Conservation (phyloP, 371 early-diverging fungal genomes). For the Mucor plumbeus region DNA sequence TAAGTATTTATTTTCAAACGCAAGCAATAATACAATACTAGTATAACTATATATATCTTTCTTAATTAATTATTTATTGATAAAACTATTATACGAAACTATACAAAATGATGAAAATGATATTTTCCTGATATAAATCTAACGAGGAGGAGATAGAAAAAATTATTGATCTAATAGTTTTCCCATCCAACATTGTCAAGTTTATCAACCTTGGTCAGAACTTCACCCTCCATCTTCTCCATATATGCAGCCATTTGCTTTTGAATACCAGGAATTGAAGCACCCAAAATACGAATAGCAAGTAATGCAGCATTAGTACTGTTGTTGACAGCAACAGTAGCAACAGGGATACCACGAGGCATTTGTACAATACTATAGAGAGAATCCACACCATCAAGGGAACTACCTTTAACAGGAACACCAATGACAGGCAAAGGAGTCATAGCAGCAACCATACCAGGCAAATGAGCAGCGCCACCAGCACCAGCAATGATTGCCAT, state of each 20-base stretch:
- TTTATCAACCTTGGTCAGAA: constrained; percentile 81
- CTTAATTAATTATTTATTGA: no score
- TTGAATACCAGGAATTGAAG: constrained; percentile 73
- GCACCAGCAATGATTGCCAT: constrained; percentile 97
- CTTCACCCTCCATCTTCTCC: constrained; percentile 82
- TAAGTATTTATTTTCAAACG: no score
- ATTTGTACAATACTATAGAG: constrained; percentile 97
- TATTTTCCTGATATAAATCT: background rate
- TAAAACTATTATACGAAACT: background rate
- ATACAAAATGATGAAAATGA: constrained; percentile 2
- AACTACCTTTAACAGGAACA: constrained; percentile 92
- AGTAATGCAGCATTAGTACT: constrained; percentile 93
- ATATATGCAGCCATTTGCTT: constrained; percentile 80
- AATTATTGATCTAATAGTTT: constrained; percentile 11
- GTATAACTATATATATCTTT: no score
- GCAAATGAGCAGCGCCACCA: constrained; percentile 97
- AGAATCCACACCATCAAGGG: constrained; percentile 94
- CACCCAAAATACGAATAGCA: constrained; percentile 92
- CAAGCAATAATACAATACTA: no score
- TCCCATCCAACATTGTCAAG: constrained; percentile 67
- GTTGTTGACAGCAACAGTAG: constrained; percentile 97
- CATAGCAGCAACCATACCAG: constrained; percentile 97
- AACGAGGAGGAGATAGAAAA: background rate
- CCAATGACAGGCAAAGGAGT: constrained; percentile 97
- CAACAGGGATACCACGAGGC: constrained; percentile 98